These are phyloP conservation scores for Pyrus communis DNA, from an alignment of 306 rosid species.

Conservation along the genomic window DNA sequence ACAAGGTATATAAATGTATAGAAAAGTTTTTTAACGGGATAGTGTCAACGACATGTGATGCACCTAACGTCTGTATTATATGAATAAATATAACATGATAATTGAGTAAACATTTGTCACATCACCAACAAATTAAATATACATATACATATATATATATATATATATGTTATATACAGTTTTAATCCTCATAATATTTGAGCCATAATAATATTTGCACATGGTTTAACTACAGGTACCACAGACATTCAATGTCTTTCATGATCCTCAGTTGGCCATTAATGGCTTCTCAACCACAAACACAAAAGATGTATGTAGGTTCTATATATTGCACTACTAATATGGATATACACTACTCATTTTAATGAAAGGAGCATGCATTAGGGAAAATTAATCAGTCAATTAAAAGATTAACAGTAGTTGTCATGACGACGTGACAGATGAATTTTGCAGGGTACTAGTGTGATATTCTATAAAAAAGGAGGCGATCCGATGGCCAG, in stretches of 20 bases:
- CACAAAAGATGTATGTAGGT: slow-evolving; percentile 64
- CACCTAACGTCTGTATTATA: too few relatives aligned
- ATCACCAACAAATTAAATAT: too few relatives aligned
- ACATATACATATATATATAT: too few relatives aligned
- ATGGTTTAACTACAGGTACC: slow-evolving; percentile 40
- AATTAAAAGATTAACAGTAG: not conserved
- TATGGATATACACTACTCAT: too few relatives aligned
- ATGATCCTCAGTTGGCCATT: slow-evolving; percentile 42
- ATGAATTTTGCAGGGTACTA: slow-evolving; percentile 53
- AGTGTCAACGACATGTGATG: too few relatives aligned
- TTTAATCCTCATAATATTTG: too few relatives aligned
- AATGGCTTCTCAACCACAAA: slow-evolving; percentile 40
- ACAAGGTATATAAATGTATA: slow-evolving; percentile 31
- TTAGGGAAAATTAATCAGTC: not conserved
- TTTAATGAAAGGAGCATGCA: too few relatives aligned
- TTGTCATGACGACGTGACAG: not conserved
- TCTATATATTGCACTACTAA: not conserved
- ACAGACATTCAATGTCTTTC: slow-evolving; percentile 61
- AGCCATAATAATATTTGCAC: too few relatives aligned
- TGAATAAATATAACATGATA: too few relatives aligned
- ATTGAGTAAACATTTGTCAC: too few relatives aligned
- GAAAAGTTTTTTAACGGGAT: too few relatives aligned
- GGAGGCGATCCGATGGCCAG: slow-evolving; percentile 61
- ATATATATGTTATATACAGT: too few relatives aligned
- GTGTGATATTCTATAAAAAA: slow-evolving; percentile 57